Evolutionary conservation across 2,329 filamentous ascomycete genomes (phyloP), one percentile per base, ranked within the genome.

Genomic region (Fusarium papillatum): DNA sequence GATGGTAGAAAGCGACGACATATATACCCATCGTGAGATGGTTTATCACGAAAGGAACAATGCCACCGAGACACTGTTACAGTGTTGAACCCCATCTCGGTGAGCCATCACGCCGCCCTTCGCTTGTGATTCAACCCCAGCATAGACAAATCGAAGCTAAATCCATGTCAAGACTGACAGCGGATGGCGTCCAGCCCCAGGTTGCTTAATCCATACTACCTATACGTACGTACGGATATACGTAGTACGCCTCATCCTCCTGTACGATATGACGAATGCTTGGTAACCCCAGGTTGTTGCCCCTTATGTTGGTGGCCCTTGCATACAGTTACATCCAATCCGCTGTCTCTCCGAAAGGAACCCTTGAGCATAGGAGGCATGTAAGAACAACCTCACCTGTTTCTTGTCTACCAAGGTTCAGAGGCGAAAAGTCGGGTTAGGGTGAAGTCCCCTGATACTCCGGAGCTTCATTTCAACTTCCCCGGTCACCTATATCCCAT

Each of bases 241-340:
- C 53, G 53, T 29, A 46, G 22, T 19, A 41, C 41, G 41, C 36
- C 26, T 26, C 26, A 22, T 50, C n/a, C 41, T 53, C 34, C n/a
- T 31, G 29, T 31, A 11, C 29, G 24, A 24, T 64, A 64, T 38
- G 26, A 26, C 43, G 34, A 36, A 43, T 43, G 29, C 31, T 31
- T 24, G 31, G 61, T 22, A 50, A 26, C 41, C 41, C 22, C 43
- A 50, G 43, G 19, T 50, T 29, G 46, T n/a, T 24, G 46, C 43
- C 62, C 62, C 62, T 64, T 22, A 53, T 53, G 41, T 43, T 22
- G 26, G n/a, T 43, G 22, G 61, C 43, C 61, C 61, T 64, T 64
- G 61, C 61, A 64, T 64, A 50, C n/a, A 11, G 31, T n/a, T 50
- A 19, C 34, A 17, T 16, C 43, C 62, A 59, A 43, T 24, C 50